Conservation (phyloP, 2,329 filamentous ascomycete genomes). For the Aspergillus proliferans region DNA sequence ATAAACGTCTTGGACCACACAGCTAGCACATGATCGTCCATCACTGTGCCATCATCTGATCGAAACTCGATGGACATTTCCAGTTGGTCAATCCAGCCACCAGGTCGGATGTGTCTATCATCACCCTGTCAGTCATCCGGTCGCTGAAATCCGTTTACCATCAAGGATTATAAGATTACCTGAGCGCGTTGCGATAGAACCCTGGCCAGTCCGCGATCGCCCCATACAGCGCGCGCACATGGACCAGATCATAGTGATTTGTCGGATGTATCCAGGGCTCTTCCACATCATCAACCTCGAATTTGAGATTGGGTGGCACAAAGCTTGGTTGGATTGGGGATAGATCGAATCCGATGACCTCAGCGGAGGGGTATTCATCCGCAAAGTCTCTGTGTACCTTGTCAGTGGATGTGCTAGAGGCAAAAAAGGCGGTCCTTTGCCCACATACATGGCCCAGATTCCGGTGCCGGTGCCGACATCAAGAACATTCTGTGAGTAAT, state of each 20-base stretch:
- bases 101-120: constrained; percentile 16
- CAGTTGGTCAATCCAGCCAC: constrained; percentile 21
- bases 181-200: constrained; percentile 16
- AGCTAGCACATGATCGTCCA: constrained; percentile 17
- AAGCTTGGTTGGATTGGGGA: constrained; percentile 57
- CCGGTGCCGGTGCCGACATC: constrained; percentile 19
- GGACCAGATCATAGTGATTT: constrained; percentile 49
- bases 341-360: constrained; percentile 57
- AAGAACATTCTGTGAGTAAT: constrained; percentile 13
- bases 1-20: constrained; percentile 22
- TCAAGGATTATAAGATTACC: constrained; percentile 4
- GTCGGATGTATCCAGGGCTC: constrained; percentile 50
- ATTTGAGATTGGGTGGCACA: constrained; percentile 62
- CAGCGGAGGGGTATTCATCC: constrained; percentile 44
- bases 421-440: not conserved
- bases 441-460: constrained; percentile 16
- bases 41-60: constrained; percentile 18
- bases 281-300: constrained; percentile 60
- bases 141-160: not conserved
- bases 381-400: constrained; percentile 20
- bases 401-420: not conserved
- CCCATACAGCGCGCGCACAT: constrained; percentile 29
- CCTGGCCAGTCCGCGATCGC: constrained; percentile 15
- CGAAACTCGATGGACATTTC: constrained; percentile 21
- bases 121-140: not conserved